phyloP scores from a whole-genome alignment of 148 eudicot species.

The Heliamphora exappendiculata region DNA sequence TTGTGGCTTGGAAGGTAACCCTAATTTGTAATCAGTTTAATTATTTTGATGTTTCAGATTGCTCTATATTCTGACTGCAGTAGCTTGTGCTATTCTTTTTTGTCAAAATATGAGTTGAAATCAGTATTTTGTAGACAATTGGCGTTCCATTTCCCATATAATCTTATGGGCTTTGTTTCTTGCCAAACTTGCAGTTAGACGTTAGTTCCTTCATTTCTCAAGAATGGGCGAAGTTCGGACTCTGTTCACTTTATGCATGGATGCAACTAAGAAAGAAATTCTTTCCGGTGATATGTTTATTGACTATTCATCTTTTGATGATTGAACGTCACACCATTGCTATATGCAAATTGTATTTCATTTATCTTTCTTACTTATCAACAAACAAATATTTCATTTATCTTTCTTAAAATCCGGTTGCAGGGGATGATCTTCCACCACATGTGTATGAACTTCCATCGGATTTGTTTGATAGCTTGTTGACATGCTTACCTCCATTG shows the following conservation, averaged over 20 bases:
- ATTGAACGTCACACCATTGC: background rate
- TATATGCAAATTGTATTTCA: background rate
- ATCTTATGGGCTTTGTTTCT: background rate
- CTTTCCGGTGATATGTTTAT: conserved; percentile 24
- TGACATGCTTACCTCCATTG: conserved; percentile 54
- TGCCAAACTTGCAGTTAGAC: background rate
- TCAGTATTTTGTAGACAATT: background rate
- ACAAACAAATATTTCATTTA: no score
- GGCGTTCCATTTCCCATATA: background rate
- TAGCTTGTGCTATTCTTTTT: background rate
- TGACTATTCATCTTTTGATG: background rate
- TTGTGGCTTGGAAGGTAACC: conserved; percentile 1
- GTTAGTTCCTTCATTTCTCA: background rate
- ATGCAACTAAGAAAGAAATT: conserved; percentile 26
- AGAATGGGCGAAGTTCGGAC: conserved; percentile 21
- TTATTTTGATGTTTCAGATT: background rate
- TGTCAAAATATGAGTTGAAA: background rate
- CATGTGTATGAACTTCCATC: conserved; percentile 52
- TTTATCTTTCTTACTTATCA: no score
- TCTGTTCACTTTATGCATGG: conserved; percentile 32
- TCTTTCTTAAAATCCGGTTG: conserved; percentile 10
- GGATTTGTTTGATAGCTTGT: conserved; percentile 58
- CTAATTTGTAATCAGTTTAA: background rate
- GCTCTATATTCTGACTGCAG: background rate
- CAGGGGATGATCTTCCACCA: conserved; percentile 43